These are phyloP conservation scores for Fraxinus dipetala DNA, from an alignment of 305 asterid genomes.

Conservation along the genomic window DNA sequence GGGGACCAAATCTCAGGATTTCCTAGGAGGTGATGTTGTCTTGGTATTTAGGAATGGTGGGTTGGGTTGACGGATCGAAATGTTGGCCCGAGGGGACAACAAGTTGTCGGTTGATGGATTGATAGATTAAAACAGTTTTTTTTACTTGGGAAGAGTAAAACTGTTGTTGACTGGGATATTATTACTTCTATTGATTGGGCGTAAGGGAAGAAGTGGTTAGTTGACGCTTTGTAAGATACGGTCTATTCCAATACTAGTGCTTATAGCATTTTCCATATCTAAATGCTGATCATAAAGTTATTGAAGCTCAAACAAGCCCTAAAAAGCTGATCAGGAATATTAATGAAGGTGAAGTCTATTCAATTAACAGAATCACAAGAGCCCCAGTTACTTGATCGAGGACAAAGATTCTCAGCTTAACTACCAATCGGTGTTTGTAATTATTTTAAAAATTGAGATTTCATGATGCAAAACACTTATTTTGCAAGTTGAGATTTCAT, in stretches of 20 bases:
- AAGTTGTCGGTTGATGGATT: not conserved
- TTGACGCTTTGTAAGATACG: not conserved
- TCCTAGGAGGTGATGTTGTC: not conserved
- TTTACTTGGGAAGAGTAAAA: not conserved
- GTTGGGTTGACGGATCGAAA: not conserved
- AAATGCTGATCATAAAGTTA: not conserved
- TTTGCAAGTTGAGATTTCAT: not conserved
- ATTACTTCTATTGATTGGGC: not conserved
- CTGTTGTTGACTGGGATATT: not conserved
- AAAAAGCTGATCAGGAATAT: not conserved
- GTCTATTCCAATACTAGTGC: not conserved
- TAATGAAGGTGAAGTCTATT: not conserved
- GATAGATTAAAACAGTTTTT: not conserved
- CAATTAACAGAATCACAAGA: slow-evolving; percentile 5
- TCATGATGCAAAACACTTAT: not conserved
- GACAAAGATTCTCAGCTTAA: not conserved
- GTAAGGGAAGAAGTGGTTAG: not conserved
- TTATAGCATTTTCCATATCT: not conserved
- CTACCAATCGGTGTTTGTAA: not conserved
- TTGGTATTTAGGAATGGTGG: not conserved
- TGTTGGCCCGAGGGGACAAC: not conserved
- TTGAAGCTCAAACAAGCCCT: not conserved
- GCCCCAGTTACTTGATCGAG: not conserved
- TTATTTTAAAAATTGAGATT: not conserved
- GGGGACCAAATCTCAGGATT: not conserved